A percentile compares a stretch with the other conserved stretches of the same genome.
These are phyloP conservation scores for Xylariaceae sp. DNA, from an alignment of 2,329 filamentous ascomycete species.

Conservation along the genomic window DNA sequence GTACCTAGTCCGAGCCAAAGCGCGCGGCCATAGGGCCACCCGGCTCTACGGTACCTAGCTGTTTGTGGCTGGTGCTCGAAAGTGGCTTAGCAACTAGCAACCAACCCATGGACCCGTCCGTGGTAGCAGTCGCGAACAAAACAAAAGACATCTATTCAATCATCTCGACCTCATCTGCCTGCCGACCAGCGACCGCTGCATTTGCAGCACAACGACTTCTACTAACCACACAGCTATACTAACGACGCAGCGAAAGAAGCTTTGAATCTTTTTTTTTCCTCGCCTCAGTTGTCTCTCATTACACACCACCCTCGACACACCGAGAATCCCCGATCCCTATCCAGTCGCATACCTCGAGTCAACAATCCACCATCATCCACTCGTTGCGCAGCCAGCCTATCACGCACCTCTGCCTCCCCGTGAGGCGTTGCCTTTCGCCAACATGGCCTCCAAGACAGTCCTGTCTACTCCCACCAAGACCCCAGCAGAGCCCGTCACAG, in stretches of 20 bases:
- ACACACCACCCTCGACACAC: not conserved
- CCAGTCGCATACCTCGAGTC: not conserved
- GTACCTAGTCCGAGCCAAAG: too few species aligned
- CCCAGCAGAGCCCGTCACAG: constrained; percentile 31
- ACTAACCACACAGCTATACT: constrained; percentile 17
- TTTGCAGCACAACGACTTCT: constrained; percentile 12
- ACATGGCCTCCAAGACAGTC: constrained; percentile 38
- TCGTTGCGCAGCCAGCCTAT: not conserved
- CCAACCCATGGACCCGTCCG: constrained; percentile 5
- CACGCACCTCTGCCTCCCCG: not conserved
- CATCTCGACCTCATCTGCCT: not conserved
- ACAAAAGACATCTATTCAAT: constrained; percentile 12
- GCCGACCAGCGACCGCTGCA: constrained; percentile 10
- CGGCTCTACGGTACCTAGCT: not conserved
- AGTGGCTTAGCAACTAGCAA: not conserved
- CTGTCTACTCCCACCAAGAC: constrained; percentile 36
- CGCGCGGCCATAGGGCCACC: too few species aligned
- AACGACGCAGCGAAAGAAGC: constrained; percentile 4
- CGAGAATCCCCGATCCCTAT: not conserved
- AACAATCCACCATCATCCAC: not conserved
- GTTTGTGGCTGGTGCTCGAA: not conserved
- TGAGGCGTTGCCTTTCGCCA: constrained; percentile 1
- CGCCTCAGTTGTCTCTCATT: constrained; percentile 1
- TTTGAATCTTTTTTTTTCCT: not conserved
- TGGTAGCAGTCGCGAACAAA: constrained; percentile 9